Percentiles rank a stretch among this genome's conserved stretches.
Conservation (phyloP, 2,329 filamentous ascomycete genomes). For the Macrophomina pseudophaseolina region DNA sequence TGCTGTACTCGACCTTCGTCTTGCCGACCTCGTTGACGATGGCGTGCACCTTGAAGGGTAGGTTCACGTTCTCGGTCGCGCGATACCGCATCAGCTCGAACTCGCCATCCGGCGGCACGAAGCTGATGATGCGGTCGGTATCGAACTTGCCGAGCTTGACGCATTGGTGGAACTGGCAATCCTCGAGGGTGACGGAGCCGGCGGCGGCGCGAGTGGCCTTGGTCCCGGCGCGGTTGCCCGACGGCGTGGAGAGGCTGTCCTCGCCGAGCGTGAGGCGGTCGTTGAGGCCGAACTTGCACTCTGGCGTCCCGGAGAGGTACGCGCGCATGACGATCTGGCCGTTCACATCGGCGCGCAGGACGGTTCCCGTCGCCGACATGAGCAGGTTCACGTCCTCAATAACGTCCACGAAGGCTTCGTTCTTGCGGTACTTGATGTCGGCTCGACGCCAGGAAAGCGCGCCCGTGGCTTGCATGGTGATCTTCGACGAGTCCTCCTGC, state of each 20-base stretch:
- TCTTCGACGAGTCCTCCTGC: slow-evolving; percentile 88
- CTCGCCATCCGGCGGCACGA: slow-evolving; percentile 94
- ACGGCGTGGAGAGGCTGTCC: slow-evolving; percentile 63
- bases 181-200: slow-evolving; percentile 92
- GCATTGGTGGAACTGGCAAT: slow-evolving; percentile 99
- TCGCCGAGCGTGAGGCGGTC: slow-evolving; percentile 89
- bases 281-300: slow-evolving; percentile 99
- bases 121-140: slow-evolving; percentile 93
- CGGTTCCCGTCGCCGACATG: slow-evolving; percentile 96
- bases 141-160: slow-evolving; percentile 98
- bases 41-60: slow-evolving; percentile 98
- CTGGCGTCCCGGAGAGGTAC: slow-evolving; percentile 92
- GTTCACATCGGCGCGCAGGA: slow-evolving; percentile 93
- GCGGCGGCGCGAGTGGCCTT: slow-evolving; percentile 96
- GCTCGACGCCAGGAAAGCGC: slow-evolving; percentile 96
- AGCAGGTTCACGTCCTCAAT: slow-evolving; percentile 99
- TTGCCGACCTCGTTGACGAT: slow-evolving; percentile 98
- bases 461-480: slow-evolving; percentile 98
- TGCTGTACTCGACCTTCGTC: slow-evolving; percentile 98
- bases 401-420: slow-evolving; percentile 98
- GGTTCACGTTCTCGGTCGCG: slow-evolving; percentile 96
- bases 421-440: slow-evolving; percentile 98
- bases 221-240: slow-evolving; percentile 76
- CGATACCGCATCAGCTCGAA: slow-evolving; percentile 99
- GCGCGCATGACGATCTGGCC: slow-evolving; percentile 99